A percentile compares a stretch with the other conserved stretches of the same genome.
These are phyloP conservation scores for Corynascus novoguineensis DNA, from an alignment of 495 filamentous ascomycete species.

Conservation along the genomic window DNA sequence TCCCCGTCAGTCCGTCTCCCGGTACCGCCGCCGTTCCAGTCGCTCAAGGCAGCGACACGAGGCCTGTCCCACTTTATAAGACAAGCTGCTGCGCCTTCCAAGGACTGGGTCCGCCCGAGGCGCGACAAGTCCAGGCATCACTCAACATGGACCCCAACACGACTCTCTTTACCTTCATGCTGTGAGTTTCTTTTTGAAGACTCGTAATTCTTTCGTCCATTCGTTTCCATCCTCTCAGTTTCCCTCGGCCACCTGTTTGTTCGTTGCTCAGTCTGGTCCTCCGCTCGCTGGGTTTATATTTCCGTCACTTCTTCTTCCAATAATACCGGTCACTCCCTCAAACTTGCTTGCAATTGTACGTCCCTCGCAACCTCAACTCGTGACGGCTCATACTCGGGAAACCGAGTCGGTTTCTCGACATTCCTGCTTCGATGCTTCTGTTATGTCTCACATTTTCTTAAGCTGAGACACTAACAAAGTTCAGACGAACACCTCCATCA, in stretches of 20 bases:
- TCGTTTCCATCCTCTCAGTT: conserved; percentile 33
- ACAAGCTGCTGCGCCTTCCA: conserved; percentile 7
- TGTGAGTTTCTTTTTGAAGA: conserved; percentile 51
- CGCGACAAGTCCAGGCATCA: conserved; percentile 16
- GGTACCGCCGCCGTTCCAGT: background rate
- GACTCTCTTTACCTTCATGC: conserved; percentile 68
- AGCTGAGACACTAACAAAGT: conserved; percentile 6
- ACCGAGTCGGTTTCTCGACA: background rate
- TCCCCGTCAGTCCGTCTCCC: background rate
- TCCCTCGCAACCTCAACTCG: no score
- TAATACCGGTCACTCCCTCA: background rate
- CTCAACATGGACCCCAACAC: conserved; percentile 59
- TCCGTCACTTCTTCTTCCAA: conserved; percentile 7
- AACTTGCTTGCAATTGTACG: conserved; percentile 12
- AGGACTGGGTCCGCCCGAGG: background rate
- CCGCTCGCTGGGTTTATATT: conserved; percentile 7
- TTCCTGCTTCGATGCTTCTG: background rate
- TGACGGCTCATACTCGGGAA: background rate
- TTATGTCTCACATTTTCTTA: background rate
- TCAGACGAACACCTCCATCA: conserved; percentile 60
- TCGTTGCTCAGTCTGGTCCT: conserved; percentile 23
- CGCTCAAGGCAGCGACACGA: conserved; percentile 1
- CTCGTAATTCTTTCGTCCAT: conserved; percentile 39
- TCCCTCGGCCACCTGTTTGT: conserved; percentile 9
- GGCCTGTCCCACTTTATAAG: conserved; percentile 24